Conservation (phyloP, 208 protist genomes). For the Crithidia mellificae region DNA sequence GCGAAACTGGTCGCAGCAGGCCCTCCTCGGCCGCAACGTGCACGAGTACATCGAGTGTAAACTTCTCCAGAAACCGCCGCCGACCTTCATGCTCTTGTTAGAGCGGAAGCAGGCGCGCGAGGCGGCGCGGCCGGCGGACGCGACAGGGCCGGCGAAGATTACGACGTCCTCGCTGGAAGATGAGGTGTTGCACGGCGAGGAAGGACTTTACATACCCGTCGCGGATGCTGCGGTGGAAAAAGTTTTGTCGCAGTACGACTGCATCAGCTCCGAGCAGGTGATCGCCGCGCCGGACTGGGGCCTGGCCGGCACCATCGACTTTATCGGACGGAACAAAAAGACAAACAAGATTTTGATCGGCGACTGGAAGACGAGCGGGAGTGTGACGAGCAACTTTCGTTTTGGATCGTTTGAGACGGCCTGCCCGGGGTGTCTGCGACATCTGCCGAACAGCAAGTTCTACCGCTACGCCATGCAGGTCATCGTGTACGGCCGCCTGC, state of each 20-base stretch:
- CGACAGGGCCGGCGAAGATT: conserved; percentile 19
- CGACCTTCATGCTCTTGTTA: conserved; percentile 60
- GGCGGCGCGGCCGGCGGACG: conserved; percentile 27
- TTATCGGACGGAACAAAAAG: conserved; percentile 69
- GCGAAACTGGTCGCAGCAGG: conserved; percentile 64
- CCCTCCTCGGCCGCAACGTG: conserved; percentile 88
- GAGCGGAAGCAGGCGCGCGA: conserved; percentile 22
- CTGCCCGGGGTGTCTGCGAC: conserved; percentile 63
- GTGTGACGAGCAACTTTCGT: conserved; percentile 70
- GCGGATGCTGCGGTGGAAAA: conserved; percentile 61
- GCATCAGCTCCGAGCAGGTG: conserved; percentile 71
- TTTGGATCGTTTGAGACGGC: conserved; percentile 79
- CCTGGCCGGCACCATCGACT: conserved; percentile 82
- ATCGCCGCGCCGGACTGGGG: conserved; percentile 66
- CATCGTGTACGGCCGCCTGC: conserved; percentile 76
- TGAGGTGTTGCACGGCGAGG: conserved; percentile 74
- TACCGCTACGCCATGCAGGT: conserved; percentile 90
- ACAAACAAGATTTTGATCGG: conserved; percentile 71
- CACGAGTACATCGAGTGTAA: conserved; percentile 86
- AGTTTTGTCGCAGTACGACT: conserved; percentile 57
- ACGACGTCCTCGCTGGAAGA: conserved; percentile 31
- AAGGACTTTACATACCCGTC: conserved; percentile 62
- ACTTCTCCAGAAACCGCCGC: conserved; percentile 66
- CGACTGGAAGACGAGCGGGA: conserved; percentile 90
- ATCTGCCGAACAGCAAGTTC: conserved; percentile 83